Base-by-base conservation (phyloP, 2,329 filamentous ascomycete species). In the Trichoderma breve region DNA sequence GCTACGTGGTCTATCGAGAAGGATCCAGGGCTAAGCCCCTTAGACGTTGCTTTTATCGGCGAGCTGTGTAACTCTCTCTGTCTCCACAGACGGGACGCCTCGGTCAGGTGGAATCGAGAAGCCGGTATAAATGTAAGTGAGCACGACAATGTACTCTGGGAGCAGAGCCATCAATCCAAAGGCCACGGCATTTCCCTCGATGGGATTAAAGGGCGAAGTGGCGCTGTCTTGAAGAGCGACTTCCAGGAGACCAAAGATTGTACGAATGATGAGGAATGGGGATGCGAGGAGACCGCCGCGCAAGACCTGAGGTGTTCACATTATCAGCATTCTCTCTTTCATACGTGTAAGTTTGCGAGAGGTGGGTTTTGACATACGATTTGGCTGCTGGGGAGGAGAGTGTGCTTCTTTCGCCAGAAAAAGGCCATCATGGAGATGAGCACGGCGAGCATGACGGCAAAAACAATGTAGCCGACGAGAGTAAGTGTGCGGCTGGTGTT, bases 381-480 rank as follows among this genome's bases (percentile, higher is more conserved):
- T 12, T 71, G 73, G 39, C 75, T 76, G 51, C 74, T 75, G 32
- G 71, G 71, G 1, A 73, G 67, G 3, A 76, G 70, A 14, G 32
- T 72, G 2, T 71, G n/a, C 28, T 66, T 70, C 53, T 73, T 73
- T 26, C 6, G 11, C 24, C 69, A 73, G 15, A 74, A 76, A 70
- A 72, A 74, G 1, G 73, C 12, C 60, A 76, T 73, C 71, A 76
- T 72, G 21, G 51, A 61, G 7, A 73, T 73, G 30, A 77, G 73
- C 4, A 73, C 57, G 3, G 53, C 47, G 6, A 76, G 74, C 30
- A 75, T 68, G 18, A 72, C 69, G 21, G 74, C 73, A 12, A 77
- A 75, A n/a, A 77, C 32, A 43, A 76, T 71, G 58, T 77, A 77
- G 7, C 76, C 76, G 24, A 71, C 72, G 4, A 77, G 72, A 8